These are phyloP conservation scores for Telopea speciosissima DNA, from an alignment of 177 flowering plant genomes.

Conservation along the genomic window DNA sequence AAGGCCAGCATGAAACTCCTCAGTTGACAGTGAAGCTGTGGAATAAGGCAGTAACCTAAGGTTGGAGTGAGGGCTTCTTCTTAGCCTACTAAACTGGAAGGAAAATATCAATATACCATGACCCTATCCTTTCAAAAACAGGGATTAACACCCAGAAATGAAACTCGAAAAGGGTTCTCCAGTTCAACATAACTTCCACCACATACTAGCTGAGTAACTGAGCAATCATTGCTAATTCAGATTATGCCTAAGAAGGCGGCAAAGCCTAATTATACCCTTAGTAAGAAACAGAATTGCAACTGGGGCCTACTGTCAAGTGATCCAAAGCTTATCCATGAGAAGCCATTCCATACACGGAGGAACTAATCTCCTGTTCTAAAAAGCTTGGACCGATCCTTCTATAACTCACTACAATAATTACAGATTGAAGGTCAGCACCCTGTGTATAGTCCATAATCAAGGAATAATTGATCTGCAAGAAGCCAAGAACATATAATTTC, in stretches of 20 bases:
- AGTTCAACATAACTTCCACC: constrained; percentile 3
- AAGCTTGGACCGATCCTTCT: constrained; percentile 1
- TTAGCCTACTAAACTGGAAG: constrained; percentile 4
- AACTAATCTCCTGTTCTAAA: not conserved
- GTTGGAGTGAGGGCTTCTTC: constrained; percentile 11
- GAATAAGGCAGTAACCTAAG: constrained; percentile 9
- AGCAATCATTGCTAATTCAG: constrained; percentile 1
- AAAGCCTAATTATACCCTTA: not conserved
- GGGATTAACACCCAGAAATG: constrained; percentile 10
- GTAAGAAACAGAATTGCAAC: not conserved
- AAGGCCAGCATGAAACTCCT: constrained; percentile 18
- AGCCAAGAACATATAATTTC: not conserved
- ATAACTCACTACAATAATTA: not conserved
- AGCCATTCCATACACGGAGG: not conserved
- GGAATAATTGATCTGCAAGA: not conserved
- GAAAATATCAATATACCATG: not conserved
- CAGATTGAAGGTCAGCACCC: not conserved
- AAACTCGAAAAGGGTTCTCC: constrained; percentile 1
- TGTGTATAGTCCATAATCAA: not conserved
- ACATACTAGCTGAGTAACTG: constrained; percentile 3
- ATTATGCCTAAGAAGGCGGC: constrained; percentile 1
- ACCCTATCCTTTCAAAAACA: not conserved
- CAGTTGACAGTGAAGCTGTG: constrained; percentile 18
- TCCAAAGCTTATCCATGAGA: not conserved
- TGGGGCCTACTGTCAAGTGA: constrained; percentile 2